Conservation (phyloP, 2,329 filamentous ascomycete species). For the Metarhizium sp. region DNA sequence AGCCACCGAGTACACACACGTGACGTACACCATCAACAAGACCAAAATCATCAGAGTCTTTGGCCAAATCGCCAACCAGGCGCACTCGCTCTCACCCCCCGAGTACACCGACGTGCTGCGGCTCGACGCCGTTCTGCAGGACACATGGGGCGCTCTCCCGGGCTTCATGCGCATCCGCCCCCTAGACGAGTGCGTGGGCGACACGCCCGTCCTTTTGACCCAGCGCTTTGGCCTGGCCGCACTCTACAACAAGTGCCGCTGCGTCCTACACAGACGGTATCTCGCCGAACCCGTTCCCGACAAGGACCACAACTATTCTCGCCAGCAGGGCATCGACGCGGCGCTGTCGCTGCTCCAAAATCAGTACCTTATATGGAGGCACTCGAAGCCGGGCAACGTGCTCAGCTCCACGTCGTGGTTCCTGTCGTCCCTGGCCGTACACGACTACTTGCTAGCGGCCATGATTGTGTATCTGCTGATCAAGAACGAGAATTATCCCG, state of each 20-base stretch:
- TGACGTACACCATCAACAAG: slow-evolving; percentile 47
- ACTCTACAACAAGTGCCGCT: slow-evolving; percentile 45
- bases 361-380: slow-evolving; percentile 38
- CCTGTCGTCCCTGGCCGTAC: slow-evolving; percentile 44
- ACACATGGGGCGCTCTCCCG: slow-evolving; percentile 36
- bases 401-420: slow-evolving; percentile 47
- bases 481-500: slow-evolving; percentile 31
- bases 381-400: slow-evolving; percentile 42
- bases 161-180: slow-evolving; percentile 34
- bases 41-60: slow-evolving; percentile 37
- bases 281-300: slow-evolving; percentile 32
- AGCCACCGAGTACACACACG: slow-evolving; percentile 47
- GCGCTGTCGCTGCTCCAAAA: slow-evolving; percentile 37
- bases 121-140: slow-evolving; percentile 35
- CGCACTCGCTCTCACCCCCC: slow-evolving; percentile 36
- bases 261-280: slow-evolving; percentile 46
- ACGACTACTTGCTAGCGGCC: slow-evolving; percentile 52
- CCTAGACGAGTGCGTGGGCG: slow-evolving; percentile 35
- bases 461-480: slow-evolving; percentile 49
- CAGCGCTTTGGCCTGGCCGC: slow-evolving; percentile 44
- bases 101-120: slow-evolving; percentile 39
- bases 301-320: slow-evolving; percentile 42
- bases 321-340: slow-evolving; percentile 38
- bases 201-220: slow-evolving; percentile 35
- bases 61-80: slow-evolving; percentile 37